These are phyloP conservation scores for Rubroboletus satanas DNA, from an alignment of 768 basidiomycete genomes.

Conservation along the genomic window DNA sequence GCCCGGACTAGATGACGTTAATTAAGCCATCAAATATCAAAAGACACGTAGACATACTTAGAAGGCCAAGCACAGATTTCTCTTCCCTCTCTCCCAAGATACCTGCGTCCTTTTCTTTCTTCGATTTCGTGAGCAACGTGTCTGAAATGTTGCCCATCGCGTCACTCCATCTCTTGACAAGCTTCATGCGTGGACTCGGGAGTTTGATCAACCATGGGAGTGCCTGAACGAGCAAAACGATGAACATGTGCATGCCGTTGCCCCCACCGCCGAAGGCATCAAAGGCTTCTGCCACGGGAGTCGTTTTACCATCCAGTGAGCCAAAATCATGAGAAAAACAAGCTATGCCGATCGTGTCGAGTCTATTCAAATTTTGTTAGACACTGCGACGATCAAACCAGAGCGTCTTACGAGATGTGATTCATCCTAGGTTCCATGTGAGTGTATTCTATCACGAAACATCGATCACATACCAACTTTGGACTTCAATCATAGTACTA, in stretches of 20 bases:
- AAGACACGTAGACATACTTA: slow-evolving; percentile 24
- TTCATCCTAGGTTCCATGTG: slow-evolving; percentile 37
- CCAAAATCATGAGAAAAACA: slow-evolving; percentile 46
- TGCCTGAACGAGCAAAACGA: slow-evolving; percentile 25
- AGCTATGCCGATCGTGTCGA: slow-evolving; percentile 44
- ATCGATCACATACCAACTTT: slow-evolving; percentile 37
- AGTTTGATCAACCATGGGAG: slow-evolving; percentile 33
- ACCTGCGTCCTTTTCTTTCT: slow-evolving; percentile 23
- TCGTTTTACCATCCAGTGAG: slow-evolving; percentile 35
- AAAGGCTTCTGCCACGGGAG: slow-evolving; percentile 25
- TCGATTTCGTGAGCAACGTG: slow-evolving; percentile 29
- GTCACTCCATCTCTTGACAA: slow-evolving; percentile 24
- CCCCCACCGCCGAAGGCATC: slow-evolving; percentile 19
- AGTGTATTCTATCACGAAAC: background rate
- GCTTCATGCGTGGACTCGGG: slow-evolving; percentile 28
- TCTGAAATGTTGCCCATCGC: slow-evolving; percentile 34
- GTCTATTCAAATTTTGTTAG: slow-evolving; percentile 18
- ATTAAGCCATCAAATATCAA: background rate
- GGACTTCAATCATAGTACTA: slow-evolving; percentile 42
- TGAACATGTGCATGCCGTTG: background rate
- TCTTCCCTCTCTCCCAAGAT: slow-evolving; percentile 30
- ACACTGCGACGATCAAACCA: background rate
- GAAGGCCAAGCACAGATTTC: slow-evolving; percentile 37
- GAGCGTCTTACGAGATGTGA: slow-evolving; percentile 36
- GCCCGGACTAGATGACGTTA: slow-evolving; percentile 33